phyloP scores from a whole-genome alignment of 176 grass and related monocot genomes.

The Metroxylon sagu region DNA sequence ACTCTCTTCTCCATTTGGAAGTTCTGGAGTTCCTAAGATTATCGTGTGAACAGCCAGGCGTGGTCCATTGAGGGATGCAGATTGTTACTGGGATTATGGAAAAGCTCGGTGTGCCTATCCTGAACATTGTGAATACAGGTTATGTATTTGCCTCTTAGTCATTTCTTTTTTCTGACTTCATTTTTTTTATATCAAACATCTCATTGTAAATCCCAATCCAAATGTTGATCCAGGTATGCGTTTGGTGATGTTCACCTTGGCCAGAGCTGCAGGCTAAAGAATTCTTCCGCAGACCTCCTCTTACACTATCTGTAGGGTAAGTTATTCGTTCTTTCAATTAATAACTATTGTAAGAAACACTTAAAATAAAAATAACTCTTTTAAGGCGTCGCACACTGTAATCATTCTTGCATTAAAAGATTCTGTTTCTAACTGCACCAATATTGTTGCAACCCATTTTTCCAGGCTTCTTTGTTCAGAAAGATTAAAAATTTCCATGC shows the following conservation, averaged over 20 bases:
- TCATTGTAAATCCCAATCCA: slow-evolving; percentile 12
- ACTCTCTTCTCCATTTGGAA: not conserved
- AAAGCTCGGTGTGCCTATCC: slow-evolving; percentile 94
- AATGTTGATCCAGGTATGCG: slow-evolving; percentile 34
- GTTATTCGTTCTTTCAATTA: not conserved
- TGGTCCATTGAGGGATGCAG: slow-evolving; percentile 74
- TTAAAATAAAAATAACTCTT: too few relatives aligned
- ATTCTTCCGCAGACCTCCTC: slow-evolving; percentile 59
- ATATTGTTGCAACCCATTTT: too few relatives aligned
- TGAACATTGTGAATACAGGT: slow-evolving; percentile 97
- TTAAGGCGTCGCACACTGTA: too few relatives aligned
- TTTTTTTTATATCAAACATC: not conserved
- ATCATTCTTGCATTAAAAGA: too few relatives aligned
- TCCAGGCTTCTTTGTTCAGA: too few relatives aligned
- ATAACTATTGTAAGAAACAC: too few relatives aligned
- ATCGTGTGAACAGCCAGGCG: slow-evolving; percentile 44
- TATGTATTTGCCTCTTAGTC: not conserved
- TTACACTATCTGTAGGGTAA: slow-evolving; percentile 46
- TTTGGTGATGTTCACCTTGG: slow-evolving; percentile 93
- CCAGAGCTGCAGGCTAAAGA: slow-evolving; percentile 85
- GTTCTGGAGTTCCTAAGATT: slow-evolving; percentile 9
- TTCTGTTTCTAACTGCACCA: too few relatives aligned
- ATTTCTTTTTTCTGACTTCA: slow-evolving; percentile 1
- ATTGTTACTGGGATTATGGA: slow-evolving; percentile 89
- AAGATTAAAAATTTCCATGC: too few relatives aligned